A percentile compares a stretch with the other conserved stretches of the same genome.
These are phyloP conservation scores for Vinca minor DNA, from an alignment of 257 asterid genomes.

Conservation along the genomic window DNA sequence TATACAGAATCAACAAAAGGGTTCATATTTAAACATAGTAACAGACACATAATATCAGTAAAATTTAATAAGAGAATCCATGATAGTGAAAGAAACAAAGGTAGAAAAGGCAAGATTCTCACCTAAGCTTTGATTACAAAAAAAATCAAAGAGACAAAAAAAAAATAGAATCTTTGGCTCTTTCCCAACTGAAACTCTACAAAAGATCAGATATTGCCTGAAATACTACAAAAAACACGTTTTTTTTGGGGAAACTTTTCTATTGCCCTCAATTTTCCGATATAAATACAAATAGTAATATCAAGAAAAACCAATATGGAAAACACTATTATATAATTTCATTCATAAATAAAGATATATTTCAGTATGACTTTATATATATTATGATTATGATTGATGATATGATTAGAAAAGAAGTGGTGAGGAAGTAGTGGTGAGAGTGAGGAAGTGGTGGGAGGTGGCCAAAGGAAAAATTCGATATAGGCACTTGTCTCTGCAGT, in stretches of 20 bases:
- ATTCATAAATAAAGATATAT: not conserved
- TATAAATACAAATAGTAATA: not conserved
- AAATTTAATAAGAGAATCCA: constrained; percentile 1
- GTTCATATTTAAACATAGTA: not conserved
- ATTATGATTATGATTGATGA: too few species aligned
- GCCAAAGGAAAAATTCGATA: too few species aligned
- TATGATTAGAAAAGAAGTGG: not conserved
- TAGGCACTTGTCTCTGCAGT: too few species aligned
- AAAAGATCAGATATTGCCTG: not conserved
- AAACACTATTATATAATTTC: not conserved
- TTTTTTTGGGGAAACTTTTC: not conserved
- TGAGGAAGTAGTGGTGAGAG: not conserved
- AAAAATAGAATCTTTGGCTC: constrained; percentile 9
- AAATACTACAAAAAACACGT: constrained; percentile 1
- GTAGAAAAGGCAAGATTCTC: not conserved
- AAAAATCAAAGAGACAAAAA: constrained; percentile 3
- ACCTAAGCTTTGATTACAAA: not conserved
- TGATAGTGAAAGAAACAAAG: not conserved
- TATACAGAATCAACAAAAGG: not conserved
- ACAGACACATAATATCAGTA: not conserved
- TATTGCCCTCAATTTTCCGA: not conserved
- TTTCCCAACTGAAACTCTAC: constrained; percentile 7
- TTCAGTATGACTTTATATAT: too few species aligned
- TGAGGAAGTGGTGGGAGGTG: too few species aligned
- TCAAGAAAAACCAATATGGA: not conserved